phyloP scores from a whole-genome alignment of 1,139 yeast genomes.

The Hansenula anomala region DNA sequence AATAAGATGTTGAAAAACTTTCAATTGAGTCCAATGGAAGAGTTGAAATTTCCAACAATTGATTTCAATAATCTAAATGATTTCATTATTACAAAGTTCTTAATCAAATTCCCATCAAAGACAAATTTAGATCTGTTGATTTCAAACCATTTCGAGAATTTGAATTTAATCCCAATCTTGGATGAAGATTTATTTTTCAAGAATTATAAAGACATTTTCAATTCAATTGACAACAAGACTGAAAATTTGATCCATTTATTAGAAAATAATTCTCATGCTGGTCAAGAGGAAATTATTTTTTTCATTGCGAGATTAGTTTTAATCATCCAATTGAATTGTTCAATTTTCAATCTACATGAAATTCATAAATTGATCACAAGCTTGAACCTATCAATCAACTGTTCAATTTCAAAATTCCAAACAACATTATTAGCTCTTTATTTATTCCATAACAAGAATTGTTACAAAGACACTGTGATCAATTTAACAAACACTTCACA shows the following conservation, averaged over 20 bases:
- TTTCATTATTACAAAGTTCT: constrained; percentile 35
- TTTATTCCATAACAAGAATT: constrained; percentile 22
- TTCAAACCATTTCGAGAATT: constrained; percentile 48
- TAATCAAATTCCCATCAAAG: constrained; percentile 36
- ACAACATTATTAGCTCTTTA: constrained; percentile 16
- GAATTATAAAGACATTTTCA: constrained; percentile 51
- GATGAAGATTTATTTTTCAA: constrained; percentile 55
- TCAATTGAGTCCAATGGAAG: constrained; percentile 10
- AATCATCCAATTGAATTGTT: constrained; percentile 29
- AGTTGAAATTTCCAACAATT: constrained; percentile 14
- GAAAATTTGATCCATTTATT: constrained; percentile 37
- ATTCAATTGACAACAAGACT: constrained; percentile 49
- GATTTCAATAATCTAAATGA: constrained; percentile 6
- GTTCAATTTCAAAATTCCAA: constrained; percentile 18
- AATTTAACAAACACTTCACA: constrained; percentile 26
- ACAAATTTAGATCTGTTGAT: constrained; percentile 49
- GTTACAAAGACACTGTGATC: constrained; percentile 21
- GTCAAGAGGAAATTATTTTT: constrained; percentile 40
- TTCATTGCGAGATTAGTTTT: constrained; percentile 38
- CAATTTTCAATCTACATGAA: constrained; percentile 22
- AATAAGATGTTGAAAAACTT: constrained; percentile 10
- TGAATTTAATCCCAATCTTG: constrained; percentile 57
- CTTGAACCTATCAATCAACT: constrained; percentile 9
- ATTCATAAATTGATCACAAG: constrained; percentile 20
- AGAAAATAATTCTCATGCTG: constrained; percentile 29